Percentiles rank a stretch among this genome's conserved stretches.
Evolutionary conservation across 768 basidiomycete species (phyloP).

Genomic region (Tephrocybe sp.): DNA sequence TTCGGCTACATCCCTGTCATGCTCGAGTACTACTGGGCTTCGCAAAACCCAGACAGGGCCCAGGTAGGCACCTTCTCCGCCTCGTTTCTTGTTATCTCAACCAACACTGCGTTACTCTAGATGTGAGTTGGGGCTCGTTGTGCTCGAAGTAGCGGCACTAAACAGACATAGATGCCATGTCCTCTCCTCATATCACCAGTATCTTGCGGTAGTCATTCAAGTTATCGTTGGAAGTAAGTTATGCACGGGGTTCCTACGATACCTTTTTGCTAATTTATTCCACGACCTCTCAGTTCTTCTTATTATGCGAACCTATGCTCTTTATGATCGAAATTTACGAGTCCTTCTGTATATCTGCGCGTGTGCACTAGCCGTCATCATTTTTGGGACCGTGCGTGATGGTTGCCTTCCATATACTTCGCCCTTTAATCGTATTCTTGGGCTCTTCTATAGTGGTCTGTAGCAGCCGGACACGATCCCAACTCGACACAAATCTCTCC

Average conservation of each 20-base stretch:
- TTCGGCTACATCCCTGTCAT: slow-evolving; percentile 38
- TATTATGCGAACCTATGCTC: slow-evolving; percentile 41
- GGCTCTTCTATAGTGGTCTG: slow-evolving; percentile 23
- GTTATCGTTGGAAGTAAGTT: slow-evolving; percentile 37
- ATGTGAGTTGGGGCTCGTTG: slow-evolving; percentile 7
- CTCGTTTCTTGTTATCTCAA: too few species aligned
- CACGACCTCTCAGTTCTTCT: slow-evolving; percentile 28
- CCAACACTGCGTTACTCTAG: neutral
- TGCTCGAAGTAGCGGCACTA: too few species aligned
- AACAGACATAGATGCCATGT: slow-evolving; percentile 28
- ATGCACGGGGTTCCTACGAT: too few species aligned
- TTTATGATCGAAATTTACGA: slow-evolving; percentile 33
- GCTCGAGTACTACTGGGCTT: slow-evolving; percentile 31
- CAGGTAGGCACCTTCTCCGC: slow-evolving; percentile 20
- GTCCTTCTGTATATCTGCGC: slow-evolving; percentile 27
- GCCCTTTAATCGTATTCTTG: too few species aligned
- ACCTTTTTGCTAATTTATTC: neutral
- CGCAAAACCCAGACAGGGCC: slow-evolving; percentile 20
- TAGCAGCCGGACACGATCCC: slow-evolving; percentile 9
- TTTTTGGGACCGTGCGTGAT: slow-evolving; percentile 24
- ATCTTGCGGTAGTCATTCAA: slow-evolving; percentile 33
- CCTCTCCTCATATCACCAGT: slow-evolving; percentile 28
- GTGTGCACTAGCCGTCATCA: slow-evolving; percentile 27
- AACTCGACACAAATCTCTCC: neutral
- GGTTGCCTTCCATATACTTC: neutral